Conservation (phyloP, 352 stramenopile genomes). For the Phytophthora boehmeriae region DNA sequence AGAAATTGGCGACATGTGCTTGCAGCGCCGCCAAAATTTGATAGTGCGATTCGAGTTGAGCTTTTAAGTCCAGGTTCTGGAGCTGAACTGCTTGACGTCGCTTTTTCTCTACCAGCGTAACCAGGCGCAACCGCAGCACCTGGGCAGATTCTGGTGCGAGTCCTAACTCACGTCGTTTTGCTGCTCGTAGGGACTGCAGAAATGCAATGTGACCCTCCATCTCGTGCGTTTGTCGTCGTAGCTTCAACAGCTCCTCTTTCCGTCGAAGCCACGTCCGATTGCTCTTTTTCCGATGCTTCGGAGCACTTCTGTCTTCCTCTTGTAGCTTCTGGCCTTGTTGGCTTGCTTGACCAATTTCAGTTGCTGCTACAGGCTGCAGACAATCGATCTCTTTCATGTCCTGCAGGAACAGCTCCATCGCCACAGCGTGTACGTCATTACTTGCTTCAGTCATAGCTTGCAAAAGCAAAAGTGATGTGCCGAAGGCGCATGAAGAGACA, state of each 20-base stretch:
- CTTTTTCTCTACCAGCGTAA: neutral
- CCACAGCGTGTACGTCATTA: neutral
- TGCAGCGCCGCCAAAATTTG: neutral
- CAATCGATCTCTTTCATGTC: constrained; percentile 4
- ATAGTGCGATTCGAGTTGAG: neutral
- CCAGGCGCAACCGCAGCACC: neutral
- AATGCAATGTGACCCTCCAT: constrained; percentile 7
- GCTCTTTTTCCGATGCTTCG: too few relatives aligned
- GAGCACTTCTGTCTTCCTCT: neutral
- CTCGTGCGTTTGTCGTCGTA: constrained; percentile 1
- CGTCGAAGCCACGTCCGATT: constrained; percentile 3
- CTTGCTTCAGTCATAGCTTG: neutral
- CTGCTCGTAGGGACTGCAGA: neutral
- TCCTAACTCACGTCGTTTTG: neutral
- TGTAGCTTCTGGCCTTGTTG: neutral
- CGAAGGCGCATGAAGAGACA: neutral
- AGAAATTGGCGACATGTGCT: neutral
- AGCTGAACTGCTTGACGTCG: neutral
- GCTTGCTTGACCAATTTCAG: neutral
- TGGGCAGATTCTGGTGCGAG: too few relatives aligned
- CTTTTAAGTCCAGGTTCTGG: constrained; percentile 4
- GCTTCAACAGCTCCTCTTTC: constrained; percentile 2
- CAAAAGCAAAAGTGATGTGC: neutral
- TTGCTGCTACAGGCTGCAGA: neutral
- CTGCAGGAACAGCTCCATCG: neutral